Base-by-base conservation (phyloP, 2,329 filamentous ascomycete species). In the Neonectria neomacrospora region DNA sequence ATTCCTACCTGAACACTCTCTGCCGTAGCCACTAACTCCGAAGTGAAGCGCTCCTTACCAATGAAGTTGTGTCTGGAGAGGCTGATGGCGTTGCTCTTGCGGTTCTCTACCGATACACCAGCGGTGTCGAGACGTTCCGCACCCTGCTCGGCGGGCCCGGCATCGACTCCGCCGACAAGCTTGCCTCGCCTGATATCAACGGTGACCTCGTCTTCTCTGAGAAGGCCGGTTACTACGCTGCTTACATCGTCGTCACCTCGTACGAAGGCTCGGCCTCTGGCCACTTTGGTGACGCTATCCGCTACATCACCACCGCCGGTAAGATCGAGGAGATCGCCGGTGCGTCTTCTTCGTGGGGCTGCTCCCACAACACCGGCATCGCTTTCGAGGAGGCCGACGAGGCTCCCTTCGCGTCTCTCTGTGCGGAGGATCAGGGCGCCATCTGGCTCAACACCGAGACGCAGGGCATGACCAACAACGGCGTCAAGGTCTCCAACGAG, bases 281-380 rank as follows among this genome's bases (percentile, higher is more conserved):
- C 39, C 87, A 89, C 74, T 89, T 80, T 52, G 87, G 87, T 26
- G 87, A 89, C 56, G 78, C 79, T 50, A 78, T 80, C 59, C 78
- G 79, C 58, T 80, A 80, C 67, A 59, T 80, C 58, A 83, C 79
- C 58, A 82, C 87, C 37, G 77, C 79, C 18, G 87, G 87, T 12
- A 81, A 78, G 8, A 74, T 88, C 3, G 76, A 84, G 67, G 78
- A 75, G 11, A 87, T 88, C 63, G 52, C 74, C 2, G 86, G 85
- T 1, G 85, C 86, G 3, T 82, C 82, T 45, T 86, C 82, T 59
- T 79, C 80, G 14, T 89, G 86, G 82, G 87, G 87, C 18, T 90
- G 87, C 79, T 86, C 83, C 6, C 86, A 89, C 80, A 90, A 90
- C 77, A 89, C 86, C 1, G 87, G 87, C 59, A 89, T 90, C 58